phyloP scores from a whole-genome alignment of 2,329 filamentous ascomycete genomes.

The Tolypocladium ophioglossoides region DNA sequence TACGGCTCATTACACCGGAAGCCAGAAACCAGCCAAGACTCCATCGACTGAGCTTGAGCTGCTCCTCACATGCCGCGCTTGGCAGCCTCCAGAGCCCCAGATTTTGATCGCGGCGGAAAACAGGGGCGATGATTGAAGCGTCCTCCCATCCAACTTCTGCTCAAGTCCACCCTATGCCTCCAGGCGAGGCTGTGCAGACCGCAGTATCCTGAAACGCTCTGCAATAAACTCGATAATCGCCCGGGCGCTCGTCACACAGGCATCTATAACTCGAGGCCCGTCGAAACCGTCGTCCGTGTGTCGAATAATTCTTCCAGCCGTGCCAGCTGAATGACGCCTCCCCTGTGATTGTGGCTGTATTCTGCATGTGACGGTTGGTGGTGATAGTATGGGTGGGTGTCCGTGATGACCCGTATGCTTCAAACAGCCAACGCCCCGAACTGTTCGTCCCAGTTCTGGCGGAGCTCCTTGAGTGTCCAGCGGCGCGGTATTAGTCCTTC shows the following conservation, averaged over 20 bases:
- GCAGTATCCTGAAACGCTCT: neutral
- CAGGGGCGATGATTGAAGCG: neutral
- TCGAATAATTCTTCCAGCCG: neutral
- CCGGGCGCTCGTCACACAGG: too few relatives aligned
- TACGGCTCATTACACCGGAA: neutral
- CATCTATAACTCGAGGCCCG: neutral
- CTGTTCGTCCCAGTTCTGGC: neutral
- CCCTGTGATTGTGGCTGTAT: neutral
- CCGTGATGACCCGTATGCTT: neutral
- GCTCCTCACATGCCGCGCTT: neutral
- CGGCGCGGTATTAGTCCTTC: constrained; percentile 4
- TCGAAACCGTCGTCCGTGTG: too few relatives aligned
- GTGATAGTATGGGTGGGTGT: neutral
- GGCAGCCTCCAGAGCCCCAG: neutral
- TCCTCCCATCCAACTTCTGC: neutral
- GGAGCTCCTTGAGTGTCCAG: neutral
- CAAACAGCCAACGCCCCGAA: neutral
- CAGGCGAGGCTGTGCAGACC: neutral
- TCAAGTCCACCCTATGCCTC: neutral
- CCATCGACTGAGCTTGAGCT: neutral
- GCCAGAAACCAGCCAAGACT: too few relatives aligned
- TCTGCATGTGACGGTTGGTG: neutral
- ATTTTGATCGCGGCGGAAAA: neutral
- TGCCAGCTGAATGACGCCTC: neutral
- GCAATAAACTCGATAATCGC: neutral